Evolutionary conservation across 2,329 filamentous ascomycete species (phyloP).

Genomic region (Penicillium fuscoglaucum): DNA sequence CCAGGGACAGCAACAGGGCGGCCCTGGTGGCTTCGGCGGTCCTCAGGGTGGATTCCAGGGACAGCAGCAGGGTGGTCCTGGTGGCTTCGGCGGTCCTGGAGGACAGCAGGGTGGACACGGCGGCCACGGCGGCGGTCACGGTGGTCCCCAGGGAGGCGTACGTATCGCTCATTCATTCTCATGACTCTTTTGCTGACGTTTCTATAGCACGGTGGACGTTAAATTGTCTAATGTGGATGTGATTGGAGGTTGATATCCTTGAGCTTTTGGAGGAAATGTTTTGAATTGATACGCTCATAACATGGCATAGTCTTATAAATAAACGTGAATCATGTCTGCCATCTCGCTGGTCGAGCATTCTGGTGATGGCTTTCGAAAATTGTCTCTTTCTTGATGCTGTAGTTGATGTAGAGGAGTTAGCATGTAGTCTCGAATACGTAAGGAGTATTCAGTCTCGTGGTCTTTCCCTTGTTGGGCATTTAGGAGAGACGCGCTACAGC

Average conservation of each 20-base stretch:
- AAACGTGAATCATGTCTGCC: no score
- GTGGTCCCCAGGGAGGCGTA: constrained; percentile 1
- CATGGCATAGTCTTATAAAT: not conserved
- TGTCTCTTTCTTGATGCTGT: no score
- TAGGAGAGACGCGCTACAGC: no score
- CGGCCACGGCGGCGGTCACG: not conserved
- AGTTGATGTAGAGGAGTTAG: no score
- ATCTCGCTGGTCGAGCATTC: no score
- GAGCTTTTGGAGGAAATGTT: not conserved
- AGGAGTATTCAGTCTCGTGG: no score
- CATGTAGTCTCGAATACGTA: no score
- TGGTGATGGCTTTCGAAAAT: no score
- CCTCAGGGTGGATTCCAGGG: not conserved
- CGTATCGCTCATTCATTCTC: not conserved
- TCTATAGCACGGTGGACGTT: not conserved
- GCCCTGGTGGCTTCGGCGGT: no score
- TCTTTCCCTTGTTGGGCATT: no score
- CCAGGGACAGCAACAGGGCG: not conserved
- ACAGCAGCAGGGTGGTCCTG: not conserved
- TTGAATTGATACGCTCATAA: not conserved
- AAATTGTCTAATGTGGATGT: not conserved
- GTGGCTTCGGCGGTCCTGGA: not conserved
- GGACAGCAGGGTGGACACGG: not conserved
- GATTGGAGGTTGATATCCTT: not conserved
- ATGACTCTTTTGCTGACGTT: not conserved